Conservation (phyloP, 2,329 filamentous ascomycete genomes). For the Paecilomyces formosus region DNA sequence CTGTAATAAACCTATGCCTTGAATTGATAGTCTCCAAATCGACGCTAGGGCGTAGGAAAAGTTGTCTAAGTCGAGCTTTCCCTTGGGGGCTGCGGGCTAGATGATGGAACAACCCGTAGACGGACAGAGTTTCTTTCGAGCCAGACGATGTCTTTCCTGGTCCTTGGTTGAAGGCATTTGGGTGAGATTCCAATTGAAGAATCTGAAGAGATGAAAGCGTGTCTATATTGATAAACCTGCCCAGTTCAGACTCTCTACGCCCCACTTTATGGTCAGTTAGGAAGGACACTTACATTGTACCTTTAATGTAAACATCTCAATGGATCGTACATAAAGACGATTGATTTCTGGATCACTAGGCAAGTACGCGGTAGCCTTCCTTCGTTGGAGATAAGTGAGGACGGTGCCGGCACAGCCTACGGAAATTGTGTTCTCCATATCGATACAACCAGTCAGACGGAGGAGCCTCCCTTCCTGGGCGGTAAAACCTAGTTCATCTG, state of each 20-base stretch:
- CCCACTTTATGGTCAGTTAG: background rate
- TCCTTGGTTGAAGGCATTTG: conserved; percentile 70
- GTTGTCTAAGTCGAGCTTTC: conserved; percentile 62
- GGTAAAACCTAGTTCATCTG: conserved; percentile 38
- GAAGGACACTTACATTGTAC: conserved; percentile 47
- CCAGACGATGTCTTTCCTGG: conserved; percentile 53
- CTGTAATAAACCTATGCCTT: conserved; percentile 61
- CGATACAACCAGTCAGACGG: conserved; percentile 61
- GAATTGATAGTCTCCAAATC: conserved; percentile 61
- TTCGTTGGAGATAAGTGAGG: conserved; percentile 67
- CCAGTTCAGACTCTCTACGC: conserved; percentile 18
- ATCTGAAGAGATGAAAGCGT: conserved; percentile 79
- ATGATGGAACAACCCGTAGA: conserved; percentile 74
- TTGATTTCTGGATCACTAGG: conserved; percentile 50
- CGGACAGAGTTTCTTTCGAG: conserved; percentile 71
- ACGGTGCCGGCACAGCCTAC: conserved; percentile 84
- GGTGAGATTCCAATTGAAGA: conserved; percentile 72
- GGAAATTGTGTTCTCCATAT: conserved; percentile 67
- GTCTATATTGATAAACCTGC: conserved; percentile 75
- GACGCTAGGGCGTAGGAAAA: conserved; percentile 71
- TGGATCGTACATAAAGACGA: conserved; percentile 53
- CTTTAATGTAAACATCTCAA: conserved; percentile 70
- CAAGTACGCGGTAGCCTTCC: conserved; percentile 55
- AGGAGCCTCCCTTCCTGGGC: conserved; percentile 58
- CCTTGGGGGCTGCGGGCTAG: conserved; percentile 75